phyloP scores from a whole-genome alignment of 768 basidiomycete species.

The Auricularia heimuer region DNA sequence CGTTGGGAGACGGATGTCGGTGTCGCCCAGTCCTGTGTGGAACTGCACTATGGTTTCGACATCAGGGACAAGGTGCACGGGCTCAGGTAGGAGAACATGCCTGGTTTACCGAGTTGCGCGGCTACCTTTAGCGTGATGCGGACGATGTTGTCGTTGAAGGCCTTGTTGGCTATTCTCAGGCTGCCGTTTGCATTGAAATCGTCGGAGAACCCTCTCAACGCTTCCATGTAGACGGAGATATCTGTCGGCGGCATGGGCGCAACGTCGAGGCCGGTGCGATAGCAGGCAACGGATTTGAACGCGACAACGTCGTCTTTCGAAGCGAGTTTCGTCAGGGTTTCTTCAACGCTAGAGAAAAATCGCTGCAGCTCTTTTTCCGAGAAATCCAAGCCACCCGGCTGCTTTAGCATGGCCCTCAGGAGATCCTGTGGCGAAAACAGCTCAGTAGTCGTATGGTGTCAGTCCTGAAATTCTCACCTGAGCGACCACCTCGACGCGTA shows the following conservation, averaged over 20 bases:
- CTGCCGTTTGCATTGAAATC: constrained; percentile 24
- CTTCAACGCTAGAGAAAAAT: constrained; percentile 19
- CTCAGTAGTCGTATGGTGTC: no score
- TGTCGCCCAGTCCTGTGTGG: constrained; percentile 74
- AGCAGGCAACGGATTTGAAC: constrained; percentile 72
- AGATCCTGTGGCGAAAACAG: background rate
- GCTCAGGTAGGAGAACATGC: constrained; percentile 26
- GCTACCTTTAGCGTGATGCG: constrained; percentile 44
- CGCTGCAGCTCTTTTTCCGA: background rate
- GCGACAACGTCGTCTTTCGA: constrained; percentile 42
- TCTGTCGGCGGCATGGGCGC: constrained; percentile 15
- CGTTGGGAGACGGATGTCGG: constrained; percentile 47
- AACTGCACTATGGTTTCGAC: constrained; percentile 52
- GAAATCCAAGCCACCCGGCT: background rate
- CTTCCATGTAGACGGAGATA: constrained; percentile 14
- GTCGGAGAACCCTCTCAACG: constrained; percentile 23
- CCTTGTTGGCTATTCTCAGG: constrained; percentile 50
- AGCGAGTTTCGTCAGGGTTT: constrained; percentile 29
- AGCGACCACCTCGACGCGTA: constrained; percentile 61
- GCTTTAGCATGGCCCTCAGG: background rate
- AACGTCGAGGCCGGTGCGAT: constrained; percentile 65
- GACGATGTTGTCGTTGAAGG: constrained; percentile 59
- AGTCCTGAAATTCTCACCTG: constrained; percentile 35
- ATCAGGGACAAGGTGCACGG: background rate
- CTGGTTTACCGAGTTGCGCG: constrained; percentile 45